Percentiles rank a stretch among this genome's conserved stretches.
Conservation (phyloP, 805 yeast genomes). For the Saturnispora serradocipensis region DNA sequence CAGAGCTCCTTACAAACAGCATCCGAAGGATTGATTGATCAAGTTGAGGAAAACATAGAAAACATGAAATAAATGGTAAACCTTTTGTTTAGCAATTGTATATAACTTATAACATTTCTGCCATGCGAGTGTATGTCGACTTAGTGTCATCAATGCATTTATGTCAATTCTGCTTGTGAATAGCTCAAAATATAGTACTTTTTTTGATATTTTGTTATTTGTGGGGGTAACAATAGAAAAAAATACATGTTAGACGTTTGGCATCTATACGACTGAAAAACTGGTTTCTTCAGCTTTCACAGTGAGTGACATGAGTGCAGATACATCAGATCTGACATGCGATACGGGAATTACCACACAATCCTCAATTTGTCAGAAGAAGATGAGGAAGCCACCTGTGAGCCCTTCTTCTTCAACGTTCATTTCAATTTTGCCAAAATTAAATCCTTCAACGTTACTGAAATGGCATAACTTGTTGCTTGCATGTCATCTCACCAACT, state of each 20-base stretch:
- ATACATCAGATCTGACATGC: not conserved
- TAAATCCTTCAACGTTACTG: conserved; percentile 24
- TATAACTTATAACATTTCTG: not conserved
- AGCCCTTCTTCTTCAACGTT: conserved; percentile 1
- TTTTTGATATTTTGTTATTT: not conserved
- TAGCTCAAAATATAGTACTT: not conserved
- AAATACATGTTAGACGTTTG: not conserved
- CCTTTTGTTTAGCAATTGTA: not conserved
- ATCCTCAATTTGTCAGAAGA: not conserved
- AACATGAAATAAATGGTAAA: not conserved
- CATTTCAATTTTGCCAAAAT: not conserved
- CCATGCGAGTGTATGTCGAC: too few species aligned
- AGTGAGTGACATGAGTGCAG: not conserved
- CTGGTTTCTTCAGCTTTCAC: not conserved
- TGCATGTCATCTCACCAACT: conserved; percentile 3
- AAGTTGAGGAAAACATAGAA: not conserved
- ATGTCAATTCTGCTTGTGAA: not conserved
- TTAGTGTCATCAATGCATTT: not conserved
- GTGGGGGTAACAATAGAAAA: not conserved
- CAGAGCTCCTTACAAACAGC: not conserved
- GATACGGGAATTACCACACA: conserved; percentile 1
- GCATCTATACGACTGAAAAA: not conserved
- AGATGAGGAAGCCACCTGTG: not conserved
- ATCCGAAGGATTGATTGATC: not conserved
- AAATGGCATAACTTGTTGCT: conserved; percentile 14